phyloP scores from a whole-genome alignment of 495 filamentous ascomycete species.

The Hypoxylon lienhwacheense region DNA sequence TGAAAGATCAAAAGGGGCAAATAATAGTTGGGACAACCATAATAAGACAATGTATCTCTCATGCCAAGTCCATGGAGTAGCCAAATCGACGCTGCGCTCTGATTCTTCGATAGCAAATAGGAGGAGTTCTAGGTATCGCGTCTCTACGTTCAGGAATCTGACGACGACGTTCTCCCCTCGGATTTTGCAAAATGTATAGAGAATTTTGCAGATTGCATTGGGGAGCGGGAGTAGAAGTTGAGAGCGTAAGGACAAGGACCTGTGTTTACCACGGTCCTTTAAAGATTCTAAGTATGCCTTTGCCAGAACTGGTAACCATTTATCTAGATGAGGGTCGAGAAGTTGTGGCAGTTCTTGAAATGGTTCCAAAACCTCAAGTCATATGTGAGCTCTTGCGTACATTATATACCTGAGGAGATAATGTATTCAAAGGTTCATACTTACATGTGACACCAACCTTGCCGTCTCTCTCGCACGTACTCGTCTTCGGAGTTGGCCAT shows the following conservation, averaged over 20 bases:
- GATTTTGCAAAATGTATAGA: constrained; percentile 94
- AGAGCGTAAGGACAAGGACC: constrained; percentile 39
- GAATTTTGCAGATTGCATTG: constrained; percentile 70
- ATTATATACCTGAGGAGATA: not conserved
- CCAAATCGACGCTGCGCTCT: constrained; percentile 30
- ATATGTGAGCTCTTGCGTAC: constrained; percentile 16
- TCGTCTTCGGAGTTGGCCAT: constrained; percentile 44
- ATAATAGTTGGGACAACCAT: constrained; percentile 89
- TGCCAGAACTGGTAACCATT: constrained; percentile 70
- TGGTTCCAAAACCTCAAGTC: constrained; percentile 67
- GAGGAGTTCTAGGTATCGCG: constrained; percentile 76
- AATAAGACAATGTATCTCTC: constrained; percentile 85
- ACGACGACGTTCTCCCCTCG: constrained; percentile 90
- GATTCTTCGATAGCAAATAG: constrained; percentile 64
- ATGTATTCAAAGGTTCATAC: too few species aligned
- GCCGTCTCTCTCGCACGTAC: constrained; percentile 49
- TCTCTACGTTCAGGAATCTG: constrained; percentile 86
- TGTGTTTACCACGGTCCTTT: constrained; percentile 43
- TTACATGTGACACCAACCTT: constrained; percentile 51
- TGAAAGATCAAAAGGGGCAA: constrained; percentile 89
- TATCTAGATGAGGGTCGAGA: constrained; percentile 82
- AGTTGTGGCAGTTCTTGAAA: constrained; percentile 97
- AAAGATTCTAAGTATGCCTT: constrained; percentile 74
- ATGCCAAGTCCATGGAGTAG: constrained; percentile 68
- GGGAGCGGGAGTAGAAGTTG: constrained; percentile 60